A percentile compares a stretch with the other conserved stretches of the same genome.
phyloP scores from a whole-genome alignment of 2,329 filamentous ascomycete genomes.

The Ceratocystis alfenasii region DNA sequence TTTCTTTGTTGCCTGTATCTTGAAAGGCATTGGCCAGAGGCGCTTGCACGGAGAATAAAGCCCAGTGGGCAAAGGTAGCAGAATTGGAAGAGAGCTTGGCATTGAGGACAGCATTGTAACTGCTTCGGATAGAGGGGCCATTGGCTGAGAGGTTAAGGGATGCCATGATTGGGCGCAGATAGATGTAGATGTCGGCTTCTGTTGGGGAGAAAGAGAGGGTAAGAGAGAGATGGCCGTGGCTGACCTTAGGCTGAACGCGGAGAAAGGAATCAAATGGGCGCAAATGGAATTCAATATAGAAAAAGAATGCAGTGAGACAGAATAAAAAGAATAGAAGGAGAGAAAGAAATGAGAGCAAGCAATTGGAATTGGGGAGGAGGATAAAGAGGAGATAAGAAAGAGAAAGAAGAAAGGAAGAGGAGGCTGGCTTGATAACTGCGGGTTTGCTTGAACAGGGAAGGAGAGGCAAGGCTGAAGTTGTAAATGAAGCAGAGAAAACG shows the following conservation, averaged over 20 bases:
- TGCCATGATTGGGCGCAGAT: slow-evolving; percentile 44
- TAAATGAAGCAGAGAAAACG: slow-evolving; percentile 5
- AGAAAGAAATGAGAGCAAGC: not conserved
- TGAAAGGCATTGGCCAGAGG: slow-evolving; percentile 90
- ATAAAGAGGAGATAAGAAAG: slow-evolving; percentile 2
- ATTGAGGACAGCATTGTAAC: slow-evolving; percentile 51
- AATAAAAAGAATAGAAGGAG: slow-evolving; percentile 1
- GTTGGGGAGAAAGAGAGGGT: not conserved
- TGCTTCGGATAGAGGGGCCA: slow-evolving; percentile 73
- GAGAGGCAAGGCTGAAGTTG: slow-evolving; percentile 14
- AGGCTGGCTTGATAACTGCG: slow-evolving; percentile 14
- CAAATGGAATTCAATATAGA: not conserved
- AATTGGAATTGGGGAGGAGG: not conserved
- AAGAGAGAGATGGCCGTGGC: not conserved
- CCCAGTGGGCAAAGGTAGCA: slow-evolving; percentile 83
- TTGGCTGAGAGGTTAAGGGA: slow-evolving; percentile 70
- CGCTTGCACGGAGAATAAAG: slow-evolving; percentile 82
- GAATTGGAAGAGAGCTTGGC: slow-evolving; percentile 47
- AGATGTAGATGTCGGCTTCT: slow-evolving; percentile 6
- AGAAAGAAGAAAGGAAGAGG: not conserved
- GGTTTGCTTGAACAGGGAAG: slow-evolving; percentile 1
- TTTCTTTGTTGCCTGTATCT: slow-evolving; percentile 75
- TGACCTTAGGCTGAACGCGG: not conserved
- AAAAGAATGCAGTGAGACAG: not conserved
- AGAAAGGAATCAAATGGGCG: not conserved